A percentile compares a stretch with the other conserved stretches of the same genome.
Conservation (phyloP, 768 basidiomycete species). For the Phylloporus sp. region DNA sequence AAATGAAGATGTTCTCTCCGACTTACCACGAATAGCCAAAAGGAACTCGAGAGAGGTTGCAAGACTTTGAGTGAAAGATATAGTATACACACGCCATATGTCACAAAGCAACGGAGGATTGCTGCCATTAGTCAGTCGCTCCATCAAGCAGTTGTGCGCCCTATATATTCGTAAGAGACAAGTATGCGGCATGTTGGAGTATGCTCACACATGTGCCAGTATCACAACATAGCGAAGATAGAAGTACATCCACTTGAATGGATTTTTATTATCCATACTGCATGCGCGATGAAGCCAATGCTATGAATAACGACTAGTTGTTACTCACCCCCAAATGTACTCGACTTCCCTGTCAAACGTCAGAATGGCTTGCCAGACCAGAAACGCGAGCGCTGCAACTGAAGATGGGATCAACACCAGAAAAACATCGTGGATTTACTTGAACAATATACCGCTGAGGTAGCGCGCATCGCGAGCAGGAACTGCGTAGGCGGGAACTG, state of each 20-base stretch:
- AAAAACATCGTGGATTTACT: not conserved
- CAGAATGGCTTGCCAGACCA: conserved; percentile 11
- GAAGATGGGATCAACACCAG: conserved; percentile 1
- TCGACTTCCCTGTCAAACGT: conserved; percentile 17
- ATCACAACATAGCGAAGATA: conserved; percentile 26
- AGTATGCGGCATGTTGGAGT: not conserved
- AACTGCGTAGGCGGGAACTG: not conserved
- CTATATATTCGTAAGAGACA: not conserved
- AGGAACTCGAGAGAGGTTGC: conserved; percentile 14
- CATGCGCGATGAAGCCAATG: not conserved
- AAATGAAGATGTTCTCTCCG: not conserved
- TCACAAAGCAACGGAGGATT: conserved; percentile 7
- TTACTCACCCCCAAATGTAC: conserved; percentile 23
- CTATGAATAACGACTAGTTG: not conserved
- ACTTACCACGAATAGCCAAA: conserved; percentile 16
- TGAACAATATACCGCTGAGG: conserved; percentile 6
- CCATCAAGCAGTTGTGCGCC: conserved; percentile 11
- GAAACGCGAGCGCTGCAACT: conserved; percentile 14
- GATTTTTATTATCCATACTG: conserved; percentile 22
- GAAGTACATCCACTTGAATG: conserved; percentile 32
- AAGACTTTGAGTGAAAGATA: conserved; percentile 4
- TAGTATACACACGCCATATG: conserved; percentile 9
- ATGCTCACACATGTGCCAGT: conserved; percentile 18
- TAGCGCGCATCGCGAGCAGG: conserved; percentile 9
- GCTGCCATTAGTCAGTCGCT: conserved; percentile 7